Conservation (phyloP, 1,139 yeast genomes). For the Blastobotrys aristatus region DNA sequence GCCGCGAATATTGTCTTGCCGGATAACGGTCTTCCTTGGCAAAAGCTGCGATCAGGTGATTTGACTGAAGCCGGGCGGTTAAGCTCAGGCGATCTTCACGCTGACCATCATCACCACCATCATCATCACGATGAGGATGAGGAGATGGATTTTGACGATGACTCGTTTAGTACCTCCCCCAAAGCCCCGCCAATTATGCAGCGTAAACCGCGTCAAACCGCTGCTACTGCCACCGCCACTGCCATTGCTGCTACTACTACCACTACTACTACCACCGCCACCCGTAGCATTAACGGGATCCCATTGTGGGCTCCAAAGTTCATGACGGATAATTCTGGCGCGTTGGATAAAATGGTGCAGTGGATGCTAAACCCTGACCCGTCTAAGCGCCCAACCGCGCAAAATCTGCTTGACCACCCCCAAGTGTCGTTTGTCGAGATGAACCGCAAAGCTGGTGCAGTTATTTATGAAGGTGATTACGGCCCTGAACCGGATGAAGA, state of each 20-base stretch:
- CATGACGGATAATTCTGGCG: conserved; percentile 64
- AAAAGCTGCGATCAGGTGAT: conserved; percentile 91
- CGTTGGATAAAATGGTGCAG: conserved; percentile 73
- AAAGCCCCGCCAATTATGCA: not conserved
- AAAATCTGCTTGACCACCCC: conserved; percentile 55
- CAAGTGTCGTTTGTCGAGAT: conserved; percentile 78
- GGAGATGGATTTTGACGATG: conserved; percentile 3
- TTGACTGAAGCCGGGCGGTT: conserved; percentile 90
- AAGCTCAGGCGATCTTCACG: conserved; percentile 56
- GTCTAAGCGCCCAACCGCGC: conserved; percentile 73
- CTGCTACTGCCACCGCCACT: not conserved
- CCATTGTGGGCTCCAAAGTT: conserved; percentile 74
- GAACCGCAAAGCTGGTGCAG: conserved; percentile 89
- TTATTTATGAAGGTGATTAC: conserved; percentile 92
- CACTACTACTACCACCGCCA: not conserved
- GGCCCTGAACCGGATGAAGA: conserved; percentile 59
- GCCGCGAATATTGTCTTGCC: conserved; percentile 96
- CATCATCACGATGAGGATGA: conserved; percentile 16
- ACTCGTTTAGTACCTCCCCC: conserved; percentile 3
- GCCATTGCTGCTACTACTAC: not conserved
- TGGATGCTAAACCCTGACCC: conserved; percentile 92
- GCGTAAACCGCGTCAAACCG: not conserved
- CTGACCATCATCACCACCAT: conserved; percentile 15
- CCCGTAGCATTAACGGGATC: conserved; percentile 1
- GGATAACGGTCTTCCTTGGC: conserved; percentile 97